These are phyloP conservation scores for Chloropicon primus DNA, from an alignment of 139 green algal genomes.

Conservation along the genomic window DNA sequence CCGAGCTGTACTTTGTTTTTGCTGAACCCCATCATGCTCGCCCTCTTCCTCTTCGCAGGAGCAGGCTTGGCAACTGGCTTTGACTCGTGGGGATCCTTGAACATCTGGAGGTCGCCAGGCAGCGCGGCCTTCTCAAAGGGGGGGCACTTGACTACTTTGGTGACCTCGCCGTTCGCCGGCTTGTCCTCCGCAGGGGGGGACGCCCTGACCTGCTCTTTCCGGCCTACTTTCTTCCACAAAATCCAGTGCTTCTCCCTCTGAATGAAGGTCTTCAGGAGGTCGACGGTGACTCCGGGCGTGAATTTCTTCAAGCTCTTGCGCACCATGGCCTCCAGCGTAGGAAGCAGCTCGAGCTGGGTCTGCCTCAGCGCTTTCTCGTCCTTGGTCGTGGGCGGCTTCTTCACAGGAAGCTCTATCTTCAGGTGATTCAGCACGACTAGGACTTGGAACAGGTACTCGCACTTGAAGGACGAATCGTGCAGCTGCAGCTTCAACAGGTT, in stretches of 20 bases:
- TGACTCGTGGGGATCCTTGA: not conserved
- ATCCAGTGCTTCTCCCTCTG: not conserved
- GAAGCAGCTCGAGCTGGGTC: not conserved
- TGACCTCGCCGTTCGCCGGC: not conserved
- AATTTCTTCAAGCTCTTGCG: not conserved
- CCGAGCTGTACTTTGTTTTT: not conserved
- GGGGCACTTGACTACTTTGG: not conserved
- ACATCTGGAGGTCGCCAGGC: not conserved
- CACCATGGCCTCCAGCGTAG: not conserved
- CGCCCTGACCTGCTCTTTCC: no score
- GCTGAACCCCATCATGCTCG: not conserved
- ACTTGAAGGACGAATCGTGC: not conserved
- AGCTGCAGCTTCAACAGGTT: not conserved
- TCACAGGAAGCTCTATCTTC: not conserved
- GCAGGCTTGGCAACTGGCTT: not conserved
- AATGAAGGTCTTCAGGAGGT: not conserved
- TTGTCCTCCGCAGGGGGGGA: no score
- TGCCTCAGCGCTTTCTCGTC: not conserved
- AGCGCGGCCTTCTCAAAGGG: not conserved
- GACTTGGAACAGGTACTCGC: not conserved
- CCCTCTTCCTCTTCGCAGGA: not conserved
- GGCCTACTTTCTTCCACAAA: not conserved
- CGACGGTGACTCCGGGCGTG: not conserved
- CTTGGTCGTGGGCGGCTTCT: not conserved
- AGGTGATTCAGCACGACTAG: not conserved